phyloP scores from a whole-genome alignment of 305 asterid species.

The Fraxinus sp. region DNA sequence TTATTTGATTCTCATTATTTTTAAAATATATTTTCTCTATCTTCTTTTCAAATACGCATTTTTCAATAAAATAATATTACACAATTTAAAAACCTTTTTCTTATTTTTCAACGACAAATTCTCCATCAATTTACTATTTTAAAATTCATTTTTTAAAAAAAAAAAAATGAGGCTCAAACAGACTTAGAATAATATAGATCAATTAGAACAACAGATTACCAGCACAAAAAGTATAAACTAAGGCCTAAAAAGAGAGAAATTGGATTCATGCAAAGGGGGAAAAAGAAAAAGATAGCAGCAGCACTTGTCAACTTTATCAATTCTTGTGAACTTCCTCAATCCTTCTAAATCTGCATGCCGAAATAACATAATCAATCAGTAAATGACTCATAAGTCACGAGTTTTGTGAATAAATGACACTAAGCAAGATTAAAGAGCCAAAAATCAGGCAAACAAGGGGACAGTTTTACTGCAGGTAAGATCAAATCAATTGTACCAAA shows the following conservation, averaged over 20 bases:
- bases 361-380: neutral
- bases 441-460: neutral
- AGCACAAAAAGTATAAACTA: neutral
- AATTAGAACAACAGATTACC: neutral
- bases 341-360: constrained; percentile 35
- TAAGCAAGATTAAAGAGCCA: neutral
- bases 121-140: no score
- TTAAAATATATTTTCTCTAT: no score
- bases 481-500: constrained; percentile 26
- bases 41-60: no score
- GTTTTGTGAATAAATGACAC: neutral
- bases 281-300: neutral
- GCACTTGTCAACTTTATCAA: neutral
- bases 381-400: neutral
- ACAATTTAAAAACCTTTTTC: no score
- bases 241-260: neutral
- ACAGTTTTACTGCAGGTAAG: neutral
- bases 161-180: no score
- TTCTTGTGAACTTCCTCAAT: constrained; percentile 1
- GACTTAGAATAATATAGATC: neutral
- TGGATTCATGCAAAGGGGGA: neutral
- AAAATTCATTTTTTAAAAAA: no score
- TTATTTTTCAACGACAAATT: no score
- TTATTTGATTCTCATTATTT: no score
- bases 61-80: no score